Base-by-base conservation (phyloP, 257 asterid genomes). In the Ilex aquifolium region DNA sequence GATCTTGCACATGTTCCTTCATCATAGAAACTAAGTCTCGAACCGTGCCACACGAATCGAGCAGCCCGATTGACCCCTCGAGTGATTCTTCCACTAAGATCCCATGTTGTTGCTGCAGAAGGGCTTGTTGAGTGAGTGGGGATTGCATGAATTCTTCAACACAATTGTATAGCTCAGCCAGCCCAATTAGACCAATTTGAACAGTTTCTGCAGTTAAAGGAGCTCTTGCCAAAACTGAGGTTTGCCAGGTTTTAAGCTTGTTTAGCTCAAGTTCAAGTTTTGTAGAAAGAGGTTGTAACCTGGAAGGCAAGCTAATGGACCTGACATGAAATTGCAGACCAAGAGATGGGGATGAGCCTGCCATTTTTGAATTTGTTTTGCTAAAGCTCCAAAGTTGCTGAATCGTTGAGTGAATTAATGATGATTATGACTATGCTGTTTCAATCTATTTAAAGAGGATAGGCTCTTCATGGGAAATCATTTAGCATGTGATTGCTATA, bases 251-350 rank as follows among this genome's bases (percentile, higher is more conserved):
- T 68, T 66, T 84, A 16, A 85, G 72, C 64, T 78, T 78, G 65
- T 65, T 65, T 44, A 85, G 51, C 52, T 80, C 80, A 15, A 71
- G 58, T 71, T 82, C 95, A 51, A 80, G 65, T 15, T 62, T 76
- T 31, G 72, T 68, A 69, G 84, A 68, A 44, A 77, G 74, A 12
- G 76, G 76, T 51, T 81, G 80, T 55, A 85, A 71, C 56, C 96
- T 84, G 65, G 98, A 73, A 55, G 96, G 96, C 42, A 91, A 76
- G 61, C 96, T 88, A 21, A 86, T 86, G 56, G 95, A 91, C 67
- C 96, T 88, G 4, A 55, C 64, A 62, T 76, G 83, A 21, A 31
- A 68, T 66, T 80, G 86, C 21, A 50, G 52, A 29, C 63, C 62
- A 29, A 10, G 30, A 48, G 74, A 67, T 61, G 32, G 48, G 57